Base-by-base conservation (phyloP, 345 rosid genomes). In the Mercurialis annua region DNA sequence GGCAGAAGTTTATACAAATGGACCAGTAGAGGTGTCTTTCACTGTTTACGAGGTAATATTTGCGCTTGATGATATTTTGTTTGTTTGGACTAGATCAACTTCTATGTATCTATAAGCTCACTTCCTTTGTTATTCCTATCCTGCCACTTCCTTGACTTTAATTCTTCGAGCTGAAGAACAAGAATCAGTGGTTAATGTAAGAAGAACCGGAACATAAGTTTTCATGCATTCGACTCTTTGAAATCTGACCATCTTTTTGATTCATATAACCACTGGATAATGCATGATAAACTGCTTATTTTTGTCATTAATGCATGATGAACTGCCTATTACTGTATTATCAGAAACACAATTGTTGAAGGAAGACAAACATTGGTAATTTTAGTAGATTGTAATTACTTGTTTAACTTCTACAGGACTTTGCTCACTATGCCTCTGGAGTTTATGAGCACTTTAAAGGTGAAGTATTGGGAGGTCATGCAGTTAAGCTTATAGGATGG, bases 401-500 rank as follows among this genome's bases (percentile, higher is more conserved):
- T 40, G 6, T 58, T 67, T 62, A 30, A 34, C 47, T 33, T 57
- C 69, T 27, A 21, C 77, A 94, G 97, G 99, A 94, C 60, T 94
- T 94, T 48, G 99, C 97, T 65, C 95, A 94, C 71, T 94, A 94
- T 68, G 86, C 87, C 75, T 84, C 92, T n/a, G 99, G 97, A 74
- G 92, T 91, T 24, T 91, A 94, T 81, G 89, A 84, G 80, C 92
- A 94, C 71, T 70, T 91, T 55, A 83, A 91, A 0, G 99, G 97
- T 54, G 78, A 52, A 66, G 74, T 70, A 34, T 46, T 94, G 83
- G 99, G 96, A 56, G 97, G 99, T 52, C 97, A 91, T 74, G 97
- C 96, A 55, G 99, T 94, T 68, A 94, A 91, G 80, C 87, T 91
- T 40, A 87, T 94, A 42, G 97, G 99, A 2, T 94, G 99, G 99